Evolutionary conservation across 2,329 filamentous ascomycete genomes (phyloP), one percentile per base, ranked within the genome.

Genomic region (Penicillium sp.): DNA sequence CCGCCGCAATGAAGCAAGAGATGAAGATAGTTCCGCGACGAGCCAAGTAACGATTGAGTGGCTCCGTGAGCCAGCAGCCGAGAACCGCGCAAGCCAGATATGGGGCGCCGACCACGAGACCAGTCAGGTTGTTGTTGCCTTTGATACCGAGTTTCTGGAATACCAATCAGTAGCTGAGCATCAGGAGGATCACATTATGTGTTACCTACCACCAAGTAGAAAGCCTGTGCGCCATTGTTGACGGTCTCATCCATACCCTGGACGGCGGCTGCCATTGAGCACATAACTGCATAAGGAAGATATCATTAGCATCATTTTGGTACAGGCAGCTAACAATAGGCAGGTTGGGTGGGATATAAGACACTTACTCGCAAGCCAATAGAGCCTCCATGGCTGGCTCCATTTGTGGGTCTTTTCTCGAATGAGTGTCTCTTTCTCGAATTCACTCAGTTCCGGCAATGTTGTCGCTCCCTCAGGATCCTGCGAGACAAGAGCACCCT

Each of bases 181-280:
- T 31, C 31, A 31, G 31, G 31, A 10, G 31, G 7, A 2, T 31
- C 31, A 9, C 31, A 31, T 31, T 9, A 31, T 31, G 31, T 31
- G 31, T 31, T 9, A 31, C 31, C 10, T 2, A 31, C 31, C 9
- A 10, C 31, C 7, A 31, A 31, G 53, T 76, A 76, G 36, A 76
- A 70, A 1, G 67, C 69, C 54, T 77, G 75, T 4, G 79, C 78
- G 35, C 80, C 80, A 55, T 82, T 82, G 60, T 81, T 80, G 36
- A 77, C 78, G 0, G 80, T 82, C 55, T 82, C 78, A 56, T 82
- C 81, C 81, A 81, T 82, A 9, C 78, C 80, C 73, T 80, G 85
- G 10, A 84, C 82, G 6, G 82, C 82, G 2, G 83, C 83, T 2
- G 81, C 82, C 27, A 85, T 75, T 2, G 82, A 82, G 66, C 81